Evolutionary conservation across 2,329 filamentous ascomycete genomes (phyloP).

Genomic region (Pyrenochaeta sp.): DNA sequence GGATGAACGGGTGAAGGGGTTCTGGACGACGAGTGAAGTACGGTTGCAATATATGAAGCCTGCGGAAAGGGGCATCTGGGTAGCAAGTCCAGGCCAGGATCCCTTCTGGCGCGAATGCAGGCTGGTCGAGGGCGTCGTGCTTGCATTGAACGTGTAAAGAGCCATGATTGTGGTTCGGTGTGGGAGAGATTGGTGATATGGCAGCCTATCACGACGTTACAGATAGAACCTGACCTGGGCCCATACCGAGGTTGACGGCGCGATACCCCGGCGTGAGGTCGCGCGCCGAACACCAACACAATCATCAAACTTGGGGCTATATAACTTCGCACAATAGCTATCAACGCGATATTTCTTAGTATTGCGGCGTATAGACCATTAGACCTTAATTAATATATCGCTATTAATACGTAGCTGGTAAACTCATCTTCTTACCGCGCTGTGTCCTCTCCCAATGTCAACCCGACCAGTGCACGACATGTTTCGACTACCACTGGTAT

Average conservation of each 20-base stretch:
- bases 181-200: not conserved
- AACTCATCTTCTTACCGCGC: too few relatives aligned
- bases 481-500: too few relatives aligned
- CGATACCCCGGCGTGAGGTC: too few relatives aligned
- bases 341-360: too few relatives aligned
- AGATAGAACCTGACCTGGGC: not conserved
- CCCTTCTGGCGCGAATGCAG: not conserved
- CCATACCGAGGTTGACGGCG: conserved; percentile 3
- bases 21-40: not conserved
- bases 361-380: too few relatives aligned
- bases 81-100: not conserved
- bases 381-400: too few relatives aligned
- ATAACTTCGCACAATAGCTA: too few relatives aligned
- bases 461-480: too few relatives aligned
- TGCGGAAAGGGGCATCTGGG: not conserved
- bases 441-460: too few relatives aligned
- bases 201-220: conserved; percentile 2
- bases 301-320: too few relatives aligned
- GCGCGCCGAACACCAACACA: too few relatives aligned
- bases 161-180: not conserved
- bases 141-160: not conserved
- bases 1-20: not conserved
- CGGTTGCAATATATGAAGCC: not conserved
- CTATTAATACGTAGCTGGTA: too few relatives aligned
- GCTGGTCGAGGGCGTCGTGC: not conserved